These are phyloP conservation scores for Colletotrichum siamense DNA, from an alignment of 2,329 filamentous ascomycete species.

Conservation along the genomic window DNA sequence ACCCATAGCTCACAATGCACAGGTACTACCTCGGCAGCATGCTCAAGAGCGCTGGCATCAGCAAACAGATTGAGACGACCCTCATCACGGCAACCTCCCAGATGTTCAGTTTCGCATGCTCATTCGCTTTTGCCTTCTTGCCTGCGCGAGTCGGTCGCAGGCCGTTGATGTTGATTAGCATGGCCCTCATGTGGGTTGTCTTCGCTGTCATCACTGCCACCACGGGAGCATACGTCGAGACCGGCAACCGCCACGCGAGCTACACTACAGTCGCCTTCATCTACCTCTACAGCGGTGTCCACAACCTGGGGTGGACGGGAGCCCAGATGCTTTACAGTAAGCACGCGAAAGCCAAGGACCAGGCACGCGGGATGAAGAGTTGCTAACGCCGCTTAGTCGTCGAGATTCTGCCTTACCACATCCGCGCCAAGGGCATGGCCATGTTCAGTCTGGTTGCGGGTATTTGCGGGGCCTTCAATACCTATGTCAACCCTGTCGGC, in stretches of 20 bases:
- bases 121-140: conserved; percentile 13
- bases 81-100: conserved; percentile 20
- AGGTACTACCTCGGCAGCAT: conserved; percentile 7
- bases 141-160: conserved; percentile 19
- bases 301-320: conserved; percentile 20
- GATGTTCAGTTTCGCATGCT: conserved; percentile 21
- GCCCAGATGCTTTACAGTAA: conserved; percentile 19
- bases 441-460: conserved; percentile 25
- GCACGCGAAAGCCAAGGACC: neutral
- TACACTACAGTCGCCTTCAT: conserved; percentile 14
- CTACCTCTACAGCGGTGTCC: conserved; percentile 19
- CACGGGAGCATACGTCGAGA: conserved; percentile 16
- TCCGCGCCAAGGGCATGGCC: conserved; percentile 55
- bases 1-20: neutral
- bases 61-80: conserved; percentile 3
- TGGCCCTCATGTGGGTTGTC: conserved; percentile 18
- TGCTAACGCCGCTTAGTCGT: conserved; percentile 26
- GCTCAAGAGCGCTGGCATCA: conserved; percentile 20
- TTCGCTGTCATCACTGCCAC: conserved; percentile 13
- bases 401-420: conserved; percentile 58
- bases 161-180: conserved; percentile 18
- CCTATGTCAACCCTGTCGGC: conserved; percentile 56
- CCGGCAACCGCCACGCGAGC: conserved; percentile 3
- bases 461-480: conserved; percentile 29
- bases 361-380: neutral